Percentiles rank a stretch among this genome's conserved stretches.
These are phyloP conservation scores for Stylosanthes scabra DNA, from an alignment of 331 rosid species.

Conservation along the genomic window DNA sequence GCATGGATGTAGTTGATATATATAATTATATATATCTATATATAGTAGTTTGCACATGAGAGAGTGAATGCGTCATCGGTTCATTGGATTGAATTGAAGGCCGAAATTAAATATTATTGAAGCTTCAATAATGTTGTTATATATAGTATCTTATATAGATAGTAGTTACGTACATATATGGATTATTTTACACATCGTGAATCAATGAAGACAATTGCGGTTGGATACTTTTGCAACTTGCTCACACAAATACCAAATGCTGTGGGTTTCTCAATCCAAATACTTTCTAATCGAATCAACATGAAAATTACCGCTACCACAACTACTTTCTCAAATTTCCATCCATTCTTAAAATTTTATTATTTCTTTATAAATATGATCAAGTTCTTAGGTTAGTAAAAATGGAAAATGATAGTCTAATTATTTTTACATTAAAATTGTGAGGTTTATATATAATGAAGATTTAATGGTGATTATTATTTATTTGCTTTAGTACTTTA, in stretches of 20 bases:
- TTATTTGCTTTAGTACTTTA: too few species aligned
- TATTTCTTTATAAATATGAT: too few species aligned
- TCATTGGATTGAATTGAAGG: neutral
- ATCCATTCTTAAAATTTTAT: too few species aligned
- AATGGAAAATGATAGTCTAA: too few species aligned
- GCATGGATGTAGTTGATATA: neutral
- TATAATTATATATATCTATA: too few species aligned
- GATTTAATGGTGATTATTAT: too few species aligned
- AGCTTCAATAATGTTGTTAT: neutral
- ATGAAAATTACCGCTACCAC: neutral
- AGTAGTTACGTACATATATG: neutral
- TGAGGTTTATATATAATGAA: too few species aligned
- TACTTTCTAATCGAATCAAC: neutral
- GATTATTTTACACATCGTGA: too few species aligned
- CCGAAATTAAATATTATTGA: neutral
- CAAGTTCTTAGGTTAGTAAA: too few species aligned
- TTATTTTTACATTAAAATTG: too few species aligned
- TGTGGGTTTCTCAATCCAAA: neutral
- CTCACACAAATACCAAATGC: neutral
- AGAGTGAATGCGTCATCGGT: neutral
- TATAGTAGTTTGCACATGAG: neutral
- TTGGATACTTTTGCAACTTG: slow-evolving; percentile 18
- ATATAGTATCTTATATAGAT: neutral
- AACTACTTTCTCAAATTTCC: too few species aligned
- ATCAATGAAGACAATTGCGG: neutral